Base-by-base conservation (phyloP, 306 rosid genomes). In the Lagenaria siceraria region DNA sequence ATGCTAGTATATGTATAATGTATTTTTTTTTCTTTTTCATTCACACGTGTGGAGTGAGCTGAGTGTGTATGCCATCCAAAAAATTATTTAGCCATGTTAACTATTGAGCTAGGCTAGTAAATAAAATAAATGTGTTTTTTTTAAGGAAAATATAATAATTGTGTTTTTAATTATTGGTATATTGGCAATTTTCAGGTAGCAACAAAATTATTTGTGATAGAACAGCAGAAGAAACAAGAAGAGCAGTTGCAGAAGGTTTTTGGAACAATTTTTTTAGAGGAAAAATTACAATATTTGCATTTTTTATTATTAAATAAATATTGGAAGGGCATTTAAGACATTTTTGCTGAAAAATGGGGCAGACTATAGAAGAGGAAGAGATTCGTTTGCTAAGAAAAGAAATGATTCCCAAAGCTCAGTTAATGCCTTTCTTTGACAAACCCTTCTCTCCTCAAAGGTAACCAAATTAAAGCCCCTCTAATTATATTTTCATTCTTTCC, bases 301-400 rank as follows among this genome's bases (percentile, higher is more conserved):
- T n/a, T n/a, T n/a, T n/a, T n/a, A n/a, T n/a, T n/a, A n/a, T 9
- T 7, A 7, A 40, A 9, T 43, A 43, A 70, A 71, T 43, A 71
- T 27, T 22, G 22, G 33, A 33, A 51, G 77, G 33, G 55, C 12
- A 73, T 13, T 60, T 7, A 48, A 42, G 77, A 42, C 0, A 49
- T 72, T 42, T 72, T 25, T 13, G 8, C 7, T 22, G 21, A 31
- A 10, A n/a, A 72, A 48, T 24, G 17, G 55, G 76, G 68, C 87
- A 93, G 98, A 82, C 91, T 85, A 87, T 94, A 61, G 98, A 91
- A 87, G 97, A 94, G 83, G 97, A 94, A 86, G 94, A 91, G 85
- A 75, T 91, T 77, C 92, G 97, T 71, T 59, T 85, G 84, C 80
- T 94, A 64, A 91, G 98, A 86, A 90, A 93, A 87, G 98, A 91